Base-by-base conservation (phyloP, 345 rosid species). In the Reutealis trisperma region DNA sequence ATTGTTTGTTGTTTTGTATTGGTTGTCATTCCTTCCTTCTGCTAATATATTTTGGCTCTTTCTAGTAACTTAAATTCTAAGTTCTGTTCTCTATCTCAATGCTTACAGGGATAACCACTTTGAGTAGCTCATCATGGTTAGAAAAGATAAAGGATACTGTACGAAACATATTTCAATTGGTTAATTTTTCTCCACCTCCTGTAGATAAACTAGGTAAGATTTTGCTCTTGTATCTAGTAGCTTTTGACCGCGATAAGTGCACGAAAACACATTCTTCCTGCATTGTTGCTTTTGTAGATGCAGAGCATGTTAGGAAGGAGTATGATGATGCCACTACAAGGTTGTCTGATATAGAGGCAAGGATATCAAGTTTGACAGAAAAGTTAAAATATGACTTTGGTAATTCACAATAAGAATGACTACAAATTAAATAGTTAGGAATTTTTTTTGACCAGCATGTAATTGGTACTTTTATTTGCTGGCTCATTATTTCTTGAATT, bases 321-420 rank as follows among this genome's bases (percentile, higher is more conserved):
- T 91, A 88, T 62, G 94, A 96, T 55, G 92, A 90, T 72, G 86
- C 89, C 57, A 91, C 86, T 82, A 72, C 85, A 49, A 93, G 89
- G 83, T 83, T 96, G 81, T 83, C 91, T 71, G 92, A 96, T 64
- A 82, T 93, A 62, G 91, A 91, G 85, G 91, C 96, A 44, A 90
- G 87, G 86, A 90, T 93, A 77, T 88, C 96, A 47, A 88, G 89
- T 77, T 87, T 96, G 86, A 87, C 91, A 14, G 80, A 87, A 80
- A 93, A 93, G 89, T 88, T 88, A 55, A 89, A 93, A 75, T 91
- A 87, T 81, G 99, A 96, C 75, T 93, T 88, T 79, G 99, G 99
- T 96, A 67, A 44, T 67, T 67, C 32, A 44, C 55, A 44, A 22
- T 8, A 44, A 25, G 47, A 70, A 34, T 71, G 51, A 57, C 45